Evolutionary conservation across 2,329 filamentous ascomycete species (phyloP).

Genomic region (Aspergillus tubingensis): DNA sequence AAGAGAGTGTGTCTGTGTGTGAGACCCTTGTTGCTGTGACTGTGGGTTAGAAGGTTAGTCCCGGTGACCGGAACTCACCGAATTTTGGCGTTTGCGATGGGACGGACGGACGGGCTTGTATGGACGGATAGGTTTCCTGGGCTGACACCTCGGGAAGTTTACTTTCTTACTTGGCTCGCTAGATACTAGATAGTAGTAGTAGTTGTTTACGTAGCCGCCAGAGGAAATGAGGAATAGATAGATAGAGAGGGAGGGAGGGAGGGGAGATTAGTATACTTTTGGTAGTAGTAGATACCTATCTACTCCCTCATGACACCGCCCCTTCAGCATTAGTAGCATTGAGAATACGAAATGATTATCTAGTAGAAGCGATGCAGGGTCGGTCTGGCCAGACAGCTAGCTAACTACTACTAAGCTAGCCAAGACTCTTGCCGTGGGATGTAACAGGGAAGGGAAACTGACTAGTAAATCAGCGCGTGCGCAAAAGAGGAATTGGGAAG

Average conservation of each 20-base stretch:
- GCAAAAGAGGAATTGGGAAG: too few relatives aligned
- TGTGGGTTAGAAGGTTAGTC: background rate
- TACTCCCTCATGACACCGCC: background rate
- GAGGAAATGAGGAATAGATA: too few relatives aligned
- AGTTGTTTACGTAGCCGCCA: too few relatives aligned
- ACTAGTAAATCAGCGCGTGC: too few relatives aligned
- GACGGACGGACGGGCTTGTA: background rate
- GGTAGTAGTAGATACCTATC: background rate
- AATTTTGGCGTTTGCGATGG: background rate
- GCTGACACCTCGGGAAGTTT: background rate
- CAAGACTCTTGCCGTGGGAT: background rate
- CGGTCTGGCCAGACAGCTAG: background rate
- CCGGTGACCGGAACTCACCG: constrained; percentile 7
- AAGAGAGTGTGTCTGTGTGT: too few relatives aligned
- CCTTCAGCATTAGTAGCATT: too few relatives aligned
- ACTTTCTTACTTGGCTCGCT: too few relatives aligned
- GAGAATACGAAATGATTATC: background rate
- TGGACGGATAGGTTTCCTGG: background rate
- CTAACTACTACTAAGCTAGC: background rate
- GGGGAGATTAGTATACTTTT: background rate
- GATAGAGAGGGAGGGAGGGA: too few relatives aligned
- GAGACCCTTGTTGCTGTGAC: background rate
- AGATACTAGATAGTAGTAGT: too few relatives aligned
- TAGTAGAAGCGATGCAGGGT: background rate
- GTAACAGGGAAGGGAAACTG: too few relatives aligned